Conservation (phyloP, 2,329 filamentous ascomycete species). For the Colletotrichum sp. region DNA sequence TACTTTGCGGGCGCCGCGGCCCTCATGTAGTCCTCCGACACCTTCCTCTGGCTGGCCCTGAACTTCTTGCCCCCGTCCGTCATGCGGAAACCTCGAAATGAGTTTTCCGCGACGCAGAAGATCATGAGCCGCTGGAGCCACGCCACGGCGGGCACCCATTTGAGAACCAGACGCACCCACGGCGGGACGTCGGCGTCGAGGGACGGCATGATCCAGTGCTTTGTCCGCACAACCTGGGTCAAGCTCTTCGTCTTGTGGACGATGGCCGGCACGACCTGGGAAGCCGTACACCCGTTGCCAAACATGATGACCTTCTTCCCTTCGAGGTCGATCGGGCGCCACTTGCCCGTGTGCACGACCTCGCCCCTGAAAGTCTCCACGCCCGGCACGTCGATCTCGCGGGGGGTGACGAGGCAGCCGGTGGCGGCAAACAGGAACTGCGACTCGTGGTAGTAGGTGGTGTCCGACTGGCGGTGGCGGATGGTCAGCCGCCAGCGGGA, state of each 20-base stretch:
- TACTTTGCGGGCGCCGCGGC: slow-evolving; percentile 60
- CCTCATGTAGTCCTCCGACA: slow-evolving; percentile 45
- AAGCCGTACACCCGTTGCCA: slow-evolving; percentile 59
- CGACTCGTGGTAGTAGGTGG: slow-evolving; percentile 36
- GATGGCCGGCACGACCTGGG: slow-evolving; percentile 56
- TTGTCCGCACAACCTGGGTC: slow-evolving; percentile 44
- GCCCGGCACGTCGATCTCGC: slow-evolving; percentile 49
- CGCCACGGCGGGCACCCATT: slow-evolving; percentile 50
- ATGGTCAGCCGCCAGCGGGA: slow-evolving; percentile 38
- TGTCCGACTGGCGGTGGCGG: slow-evolving; percentile 26
- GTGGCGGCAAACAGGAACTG: slow-evolving; percentile 42
- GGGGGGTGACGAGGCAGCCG: slow-evolving; percentile 37
- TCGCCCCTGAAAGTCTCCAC: slow-evolving; percentile 54
- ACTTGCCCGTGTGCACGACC: slow-evolving; percentile 60
- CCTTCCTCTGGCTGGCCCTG: slow-evolving; percentile 39
- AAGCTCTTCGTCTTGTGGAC: slow-evolving; percentile 28
- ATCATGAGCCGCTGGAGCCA: slow-evolving; percentile 47
- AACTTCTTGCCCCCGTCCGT: slow-evolving; percentile 18
- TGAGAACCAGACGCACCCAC: slow-evolving; percentile 37
- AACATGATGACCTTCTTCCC: slow-evolving; percentile 56
- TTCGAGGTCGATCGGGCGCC: slow-evolving; percentile 53
- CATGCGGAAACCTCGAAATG: slow-evolving; percentile 35
- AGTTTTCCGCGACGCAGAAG: slow-evolving; percentile 39
- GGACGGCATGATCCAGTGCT: slow-evolving; percentile 47
- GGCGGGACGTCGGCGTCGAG: slow-evolving; percentile 27